Evolutionary conservation across 257 asterid genomes (phyloP), one percentile per base, ranked within the genome.

Genomic region (Nemophila menziesii): DNA sequence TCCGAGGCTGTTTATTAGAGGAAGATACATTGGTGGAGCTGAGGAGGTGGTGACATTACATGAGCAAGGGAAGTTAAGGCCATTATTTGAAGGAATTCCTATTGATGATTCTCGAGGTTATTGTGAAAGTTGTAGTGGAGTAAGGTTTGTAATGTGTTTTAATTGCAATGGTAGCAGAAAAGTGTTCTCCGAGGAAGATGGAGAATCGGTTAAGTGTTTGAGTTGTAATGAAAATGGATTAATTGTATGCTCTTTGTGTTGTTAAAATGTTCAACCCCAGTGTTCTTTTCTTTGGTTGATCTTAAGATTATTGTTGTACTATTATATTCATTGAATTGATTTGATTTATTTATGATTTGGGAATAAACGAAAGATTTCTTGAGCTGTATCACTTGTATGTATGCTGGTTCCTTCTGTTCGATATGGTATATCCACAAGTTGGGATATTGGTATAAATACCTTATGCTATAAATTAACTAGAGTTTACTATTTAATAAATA

Each of bases 1-100:
- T 7, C 99, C 99, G 8, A 75, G 82, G 47, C 42, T 90, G 67
- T 90, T 90, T 36, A 60, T 90, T 0, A 79, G 74, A 62, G 99
- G 99, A 19, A 81, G 99, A 55, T 79, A 81, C 70, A 66, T 90
- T 19, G 99, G 99, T 3, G 99, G 96, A 53, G 93, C 85, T 5
- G 99, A 82, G 17, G 80, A 85, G 63, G 96, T 81, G 4, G 22
- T 72, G 65, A 59, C 65, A 27, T 59, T 90, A 61, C 94, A 85
- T 38, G 99, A 90, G 39, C 82, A 77, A 34, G 99, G 94, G 20
- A 74, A 42, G 63, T 64, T 90, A 33, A 81, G 60, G 78, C 78
- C 89, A 39, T 58, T 90, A n/a, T 49, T 90, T 38, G 78, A 65
- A 38, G 99, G 94, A 16, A 73, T 90, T 20, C 78, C 89, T 0